phyloP scores from a whole-genome alignment of 768 basidiomycete species.

The Hebeloma cylindrosporum region DNA sequence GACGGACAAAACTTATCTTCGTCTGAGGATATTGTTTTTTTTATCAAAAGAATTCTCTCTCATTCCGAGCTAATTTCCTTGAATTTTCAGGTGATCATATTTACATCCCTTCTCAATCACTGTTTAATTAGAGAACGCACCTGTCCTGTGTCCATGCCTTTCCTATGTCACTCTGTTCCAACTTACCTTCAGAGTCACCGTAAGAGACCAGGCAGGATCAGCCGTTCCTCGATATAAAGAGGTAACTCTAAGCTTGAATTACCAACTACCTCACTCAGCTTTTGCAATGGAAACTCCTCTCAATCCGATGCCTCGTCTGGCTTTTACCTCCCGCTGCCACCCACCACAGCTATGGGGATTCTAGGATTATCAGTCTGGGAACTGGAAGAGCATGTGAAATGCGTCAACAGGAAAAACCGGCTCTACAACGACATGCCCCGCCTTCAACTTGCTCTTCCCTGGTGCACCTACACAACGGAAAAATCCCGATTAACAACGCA shows the following conservation, averaged over 20 bases:
- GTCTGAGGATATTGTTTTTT: constrained; percentile 21
- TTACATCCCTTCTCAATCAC: no score
- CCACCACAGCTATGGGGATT: not conserved
- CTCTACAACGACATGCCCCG: not conserved
- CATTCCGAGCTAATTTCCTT: not conserved
- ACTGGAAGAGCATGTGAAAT: constrained; percentile 3
- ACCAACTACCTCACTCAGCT: no score
- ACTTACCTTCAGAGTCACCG: no score
- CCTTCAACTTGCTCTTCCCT: not conserved
- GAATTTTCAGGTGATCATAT: no score
- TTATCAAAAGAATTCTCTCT: not conserved
- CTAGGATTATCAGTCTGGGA: not conserved
- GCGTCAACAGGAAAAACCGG: not conserved
- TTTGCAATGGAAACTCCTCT: no score
- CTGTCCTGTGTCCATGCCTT: not conserved
- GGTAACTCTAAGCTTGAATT: no score
- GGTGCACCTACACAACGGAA: constrained; percentile 1
- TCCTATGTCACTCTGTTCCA: no score
- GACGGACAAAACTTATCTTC: constrained; percentile 23
- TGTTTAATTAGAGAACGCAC: not conserved
- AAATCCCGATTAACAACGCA: not conserved
- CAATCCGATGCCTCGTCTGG: no score
- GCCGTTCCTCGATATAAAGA: no score
- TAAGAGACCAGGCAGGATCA: no score
- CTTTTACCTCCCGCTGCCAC: not conserved